Evolutionary conservation across 495 filamentous ascomycete genomes (phyloP).

Genomic region (Penicillium lagena): DNA sequence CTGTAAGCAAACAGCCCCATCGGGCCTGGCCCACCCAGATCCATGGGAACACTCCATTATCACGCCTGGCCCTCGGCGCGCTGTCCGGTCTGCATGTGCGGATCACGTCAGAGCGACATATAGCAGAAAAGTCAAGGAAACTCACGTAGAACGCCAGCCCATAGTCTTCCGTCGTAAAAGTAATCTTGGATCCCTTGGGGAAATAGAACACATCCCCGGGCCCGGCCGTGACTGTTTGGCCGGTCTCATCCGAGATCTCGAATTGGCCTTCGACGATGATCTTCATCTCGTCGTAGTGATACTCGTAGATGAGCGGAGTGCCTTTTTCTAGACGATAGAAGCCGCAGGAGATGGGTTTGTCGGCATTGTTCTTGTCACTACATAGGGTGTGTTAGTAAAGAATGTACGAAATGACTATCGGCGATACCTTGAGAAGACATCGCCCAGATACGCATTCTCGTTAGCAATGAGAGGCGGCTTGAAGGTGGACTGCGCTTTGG

Average conservation of each 20-base stretch:
- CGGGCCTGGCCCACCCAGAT: conserved; percentile 4
- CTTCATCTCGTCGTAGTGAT: conserved; percentile 76
- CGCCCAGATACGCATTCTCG: conserved; percentile 68
- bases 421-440: conserved; percentile 52
- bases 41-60: conserved; percentile 10
- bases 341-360: conserved; percentile 59
- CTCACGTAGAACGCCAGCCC: conserved; percentile 62
- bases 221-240: conserved; percentile 58
- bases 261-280: conserved; percentile 74
- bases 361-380: conserved; percentile 51
- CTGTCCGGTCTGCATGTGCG: conserved; percentile 34
- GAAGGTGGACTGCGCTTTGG: conserved; percentile 55
- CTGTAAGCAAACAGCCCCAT: conserved; percentile 23
- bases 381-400: conserved; percentile 1
- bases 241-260: conserved; percentile 65
- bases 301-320: conserved; percentile 65
- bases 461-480: conserved; percentile 68
- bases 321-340: conserved; percentile 73
- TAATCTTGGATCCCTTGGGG: conserved; percentile 70
- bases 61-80: conserved; percentile 32
- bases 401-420: background rate
- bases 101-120: background rate
- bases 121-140: conserved; percentile 1
- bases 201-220: conserved; percentile 76
- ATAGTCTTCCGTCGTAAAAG: conserved; percentile 64